These are phyloP conservation scores for Rhododendron simsii DNA, from an alignment of 148 eudicot genomes.

Conservation along the genomic window DNA sequence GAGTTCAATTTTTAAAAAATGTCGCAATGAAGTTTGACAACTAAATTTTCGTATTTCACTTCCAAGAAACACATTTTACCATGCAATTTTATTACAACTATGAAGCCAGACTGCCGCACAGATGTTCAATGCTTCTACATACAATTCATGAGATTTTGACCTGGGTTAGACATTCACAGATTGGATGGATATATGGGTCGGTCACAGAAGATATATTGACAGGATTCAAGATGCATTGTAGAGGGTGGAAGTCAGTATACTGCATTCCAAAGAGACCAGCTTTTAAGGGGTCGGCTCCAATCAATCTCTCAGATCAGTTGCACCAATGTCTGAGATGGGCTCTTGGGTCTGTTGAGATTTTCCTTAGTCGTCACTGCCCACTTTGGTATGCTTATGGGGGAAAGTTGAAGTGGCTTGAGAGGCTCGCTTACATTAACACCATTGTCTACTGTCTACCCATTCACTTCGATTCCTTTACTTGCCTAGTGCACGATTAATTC, in stretches of 20 bases:
- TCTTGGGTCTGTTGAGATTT: constrained; percentile 93
- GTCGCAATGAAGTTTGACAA: not conserved
- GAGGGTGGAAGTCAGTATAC: constrained; percentile 97
- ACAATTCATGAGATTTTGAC: not conserved
- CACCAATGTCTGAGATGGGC: constrained; percentile 97
- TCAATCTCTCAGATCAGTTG: constrained; percentile 85
- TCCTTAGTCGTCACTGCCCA: constrained; percentile 94
- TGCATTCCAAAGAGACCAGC: constrained; percentile 81
- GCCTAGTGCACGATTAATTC: constrained; percentile 76
- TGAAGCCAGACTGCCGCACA: not conserved
- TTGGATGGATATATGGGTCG: constrained; percentile 98
- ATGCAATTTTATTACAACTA: not conserved
- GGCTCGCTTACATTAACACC: constrained; percentile 83
- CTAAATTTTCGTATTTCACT: not conserved
- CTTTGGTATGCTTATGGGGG: constrained; percentile 95
- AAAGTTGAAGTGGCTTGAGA: constrained; percentile 75
- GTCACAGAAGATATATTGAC: constrained; percentile 93
- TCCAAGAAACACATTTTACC: not conserved
- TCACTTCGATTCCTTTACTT: constrained; percentile 88
- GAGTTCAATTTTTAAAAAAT: not conserved
- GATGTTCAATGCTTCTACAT: not conserved
- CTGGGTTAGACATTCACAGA: constrained; percentile 32
- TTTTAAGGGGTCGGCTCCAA: constrained; percentile 94
- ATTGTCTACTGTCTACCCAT: constrained; percentile 89
- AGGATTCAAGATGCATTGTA: constrained; percentile 97